Evolutionary conservation across 306 rosid genomes (phyloP).

Genomic region (Corylus americana): DNA sequence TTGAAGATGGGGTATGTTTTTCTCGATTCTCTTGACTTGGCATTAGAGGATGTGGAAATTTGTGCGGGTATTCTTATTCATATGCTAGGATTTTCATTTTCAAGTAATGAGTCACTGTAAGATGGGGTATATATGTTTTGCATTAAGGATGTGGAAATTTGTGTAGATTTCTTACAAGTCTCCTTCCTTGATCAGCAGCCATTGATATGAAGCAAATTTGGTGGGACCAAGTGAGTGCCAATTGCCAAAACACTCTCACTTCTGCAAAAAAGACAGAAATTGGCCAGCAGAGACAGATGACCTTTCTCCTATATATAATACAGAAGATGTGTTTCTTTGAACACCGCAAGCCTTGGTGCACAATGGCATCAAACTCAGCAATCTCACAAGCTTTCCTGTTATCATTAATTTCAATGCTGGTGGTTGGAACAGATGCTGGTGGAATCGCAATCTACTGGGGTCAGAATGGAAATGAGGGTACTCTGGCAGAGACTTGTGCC

Average conservation of each 20-base stretch:
- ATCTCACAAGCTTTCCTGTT: constrained; percentile 23
- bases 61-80: not conserved
- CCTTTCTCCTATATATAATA: constrained; percentile 12
- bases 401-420: constrained; percentile 20
- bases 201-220: not conserved
- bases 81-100: not conserved
- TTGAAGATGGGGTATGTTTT: not conserved
- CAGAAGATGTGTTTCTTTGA: constrained; percentile 2
- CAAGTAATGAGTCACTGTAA: not conserved
- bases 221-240: not conserved
- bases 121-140: not conserved
- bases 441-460: constrained; percentile 56
- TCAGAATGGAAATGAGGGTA: constrained; percentile 50
- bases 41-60: not conserved
- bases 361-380: constrained; percentile 29
- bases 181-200: constrained; percentile 5
- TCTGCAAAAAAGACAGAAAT: not conserved
- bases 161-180: too few relatives aligned
- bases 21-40: not conserved
- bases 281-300: not conserved
- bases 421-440: not conserved
- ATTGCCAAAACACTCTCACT: not conserved
- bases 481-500: constrained; percentile 50
- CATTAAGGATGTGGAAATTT: too few relatives aligned
- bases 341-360: not conserved